phyloP scores from a whole-genome alignment of 2,329 filamentous ascomycete species.

The Penicillium sp. region DNA sequence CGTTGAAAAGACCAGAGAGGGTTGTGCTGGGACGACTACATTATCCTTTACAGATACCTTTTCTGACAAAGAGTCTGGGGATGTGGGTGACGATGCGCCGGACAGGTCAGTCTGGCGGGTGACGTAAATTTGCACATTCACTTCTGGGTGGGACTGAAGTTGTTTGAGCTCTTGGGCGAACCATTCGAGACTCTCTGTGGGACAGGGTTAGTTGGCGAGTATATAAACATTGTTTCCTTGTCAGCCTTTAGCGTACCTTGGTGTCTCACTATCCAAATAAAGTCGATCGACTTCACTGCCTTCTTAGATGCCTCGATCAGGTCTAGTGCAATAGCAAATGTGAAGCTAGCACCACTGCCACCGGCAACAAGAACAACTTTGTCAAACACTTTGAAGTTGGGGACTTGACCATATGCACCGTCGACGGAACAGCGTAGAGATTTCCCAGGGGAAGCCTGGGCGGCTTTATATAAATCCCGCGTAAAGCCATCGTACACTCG shows the following conservation, averaged over 20 bases:
- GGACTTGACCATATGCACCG: conserved; percentile 6
- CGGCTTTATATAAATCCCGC: not conserved
- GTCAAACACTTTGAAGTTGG: conserved; percentile 7
- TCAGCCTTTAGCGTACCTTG: not conserved
- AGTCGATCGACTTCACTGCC: not conserved
- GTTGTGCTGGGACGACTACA: not conserved
- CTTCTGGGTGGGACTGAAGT: conserved; percentile 6
- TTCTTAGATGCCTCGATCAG: not conserved
- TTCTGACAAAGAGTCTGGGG: not conserved
- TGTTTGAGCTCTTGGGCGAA: not conserved
- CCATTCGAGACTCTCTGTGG: not conserved
- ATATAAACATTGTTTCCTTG: too few relatives aligned
- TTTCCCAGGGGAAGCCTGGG: not conserved
- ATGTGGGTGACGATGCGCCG: not conserved
- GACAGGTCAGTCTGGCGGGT: not conserved
- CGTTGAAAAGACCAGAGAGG: not conserved
- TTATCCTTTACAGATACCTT: not conserved
- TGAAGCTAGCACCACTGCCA: conserved; percentile 9
- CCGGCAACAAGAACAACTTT: conserved; percentile 7
- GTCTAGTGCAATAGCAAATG: conserved; percentile 7
- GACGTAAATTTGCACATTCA: conserved; percentile 8
- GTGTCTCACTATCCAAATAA: conserved; percentile 1
- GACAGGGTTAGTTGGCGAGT: not conserved
- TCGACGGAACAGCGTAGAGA: conserved; percentile 6
- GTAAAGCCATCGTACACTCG: conserved; percentile 10